Percentiles rank a stretch among this genome's conserved stretches.
phyloP scores from a whole-genome alignment of 306 rosid genomes.

The Cicer arietinum region DNA sequence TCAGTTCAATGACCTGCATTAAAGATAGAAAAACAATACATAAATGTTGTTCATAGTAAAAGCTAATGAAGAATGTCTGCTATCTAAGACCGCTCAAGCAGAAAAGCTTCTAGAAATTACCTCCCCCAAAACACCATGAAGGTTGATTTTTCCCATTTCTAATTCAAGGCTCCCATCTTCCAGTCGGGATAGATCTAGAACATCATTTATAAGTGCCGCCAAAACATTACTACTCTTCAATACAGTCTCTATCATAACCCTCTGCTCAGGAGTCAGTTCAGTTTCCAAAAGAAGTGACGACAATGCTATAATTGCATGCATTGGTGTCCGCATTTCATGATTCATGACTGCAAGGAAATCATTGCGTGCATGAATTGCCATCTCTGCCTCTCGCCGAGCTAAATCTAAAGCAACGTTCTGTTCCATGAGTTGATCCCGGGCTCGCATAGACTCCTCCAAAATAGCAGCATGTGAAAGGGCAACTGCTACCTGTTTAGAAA shows the following conservation, averaged over 20 bases:
- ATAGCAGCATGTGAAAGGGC: constrained; percentile 99
- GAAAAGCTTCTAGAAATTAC: constrained; percentile 42
- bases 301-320: constrained; percentile 88
- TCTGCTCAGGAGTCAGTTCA: constrained; percentile 79
- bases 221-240: constrained; percentile 85
- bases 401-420: constrained; percentile 82
- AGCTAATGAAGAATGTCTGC: constrained; percentile 20
- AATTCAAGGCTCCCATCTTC: constrained; percentile 95
- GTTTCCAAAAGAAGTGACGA: constrained; percentile 90
- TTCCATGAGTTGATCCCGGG: constrained; percentile 88
- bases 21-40: constrained; percentile 19
- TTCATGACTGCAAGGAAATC: constrained; percentile 95
- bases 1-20: constrained; percentile 67
- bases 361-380: constrained; percentile 87
- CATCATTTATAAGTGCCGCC: constrained; percentile 82
- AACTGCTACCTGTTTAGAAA: constrained; percentile 80
- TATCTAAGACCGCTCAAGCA: constrained; percentile 35
- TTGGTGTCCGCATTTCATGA: constrained; percentile 97
- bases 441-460: constrained; percentile 91
- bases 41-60: constrained; percentile 25
- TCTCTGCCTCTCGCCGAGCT: constrained; percentile 92
- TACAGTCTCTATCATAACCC: constrained; percentile 83
- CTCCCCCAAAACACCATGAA: constrained; percentile 80
- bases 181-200: constrained; percentile 89
- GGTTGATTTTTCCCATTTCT: constrained; percentile 72